Percentiles rank a stretch among this genome's conserved stretches.
These are phyloP conservation scores for Juglanconis sp. DNA, from an alignment of 2,329 filamentous ascomycete species.

Conservation along the genomic window DNA sequence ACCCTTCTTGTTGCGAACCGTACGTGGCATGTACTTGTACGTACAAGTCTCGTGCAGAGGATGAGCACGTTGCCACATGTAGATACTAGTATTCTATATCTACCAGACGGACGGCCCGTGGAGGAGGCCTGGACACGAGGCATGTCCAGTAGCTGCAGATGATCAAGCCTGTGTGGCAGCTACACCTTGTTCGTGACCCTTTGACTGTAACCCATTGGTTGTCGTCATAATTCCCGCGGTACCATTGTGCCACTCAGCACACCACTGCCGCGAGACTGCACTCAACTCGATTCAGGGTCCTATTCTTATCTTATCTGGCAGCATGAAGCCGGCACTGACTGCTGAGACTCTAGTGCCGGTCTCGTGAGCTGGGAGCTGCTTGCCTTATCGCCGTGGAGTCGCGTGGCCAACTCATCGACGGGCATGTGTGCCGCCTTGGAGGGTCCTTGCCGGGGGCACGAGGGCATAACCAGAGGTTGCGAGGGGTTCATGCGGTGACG, in stretches of 20 bases:
- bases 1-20: background rate
- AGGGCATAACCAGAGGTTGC: background rate
- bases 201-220: background rate
- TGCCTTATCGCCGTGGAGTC: conserved; percentile 2
- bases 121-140: no score
- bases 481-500: background rate
- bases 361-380: background rate
- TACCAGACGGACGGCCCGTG: no score
- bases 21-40: background rate
- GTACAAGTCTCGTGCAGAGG: no score
- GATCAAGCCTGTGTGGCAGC: conserved; percentile 6
- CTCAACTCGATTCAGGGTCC: background rate
- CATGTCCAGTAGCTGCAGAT: conserved; percentile 3
- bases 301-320: conserved; percentile 6
- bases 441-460: background rate
- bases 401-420: background rate
- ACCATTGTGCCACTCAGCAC: background rate
- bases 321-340: background rate
- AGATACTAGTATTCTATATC: background rate
- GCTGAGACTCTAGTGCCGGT: background rate
- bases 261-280: background rate
- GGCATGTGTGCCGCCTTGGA: background rate
- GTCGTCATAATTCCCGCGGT: background rate
- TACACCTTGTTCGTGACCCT: conserved; percentile 12
- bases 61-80: background rate